phyloP scores from a whole-genome alignment of 768 basidiomycete genomes.

The Leccinum sublutescens region DNA sequence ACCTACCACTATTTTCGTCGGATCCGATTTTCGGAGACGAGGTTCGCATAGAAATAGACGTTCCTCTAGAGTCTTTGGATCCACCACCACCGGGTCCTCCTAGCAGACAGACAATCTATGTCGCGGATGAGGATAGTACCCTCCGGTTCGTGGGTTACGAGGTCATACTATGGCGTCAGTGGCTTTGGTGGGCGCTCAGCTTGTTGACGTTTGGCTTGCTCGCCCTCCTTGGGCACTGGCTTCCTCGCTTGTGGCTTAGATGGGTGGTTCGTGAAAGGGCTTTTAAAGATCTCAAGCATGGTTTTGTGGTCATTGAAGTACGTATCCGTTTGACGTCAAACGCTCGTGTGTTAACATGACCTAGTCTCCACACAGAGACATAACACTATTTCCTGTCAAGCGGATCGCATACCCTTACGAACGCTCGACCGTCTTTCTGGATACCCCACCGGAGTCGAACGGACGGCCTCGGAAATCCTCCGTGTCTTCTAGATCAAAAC shows the following conservation, averaged over 20 bases:
- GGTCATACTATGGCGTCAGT: slow-evolving; percentile 55
- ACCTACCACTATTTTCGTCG: slow-evolving; percentile 64
- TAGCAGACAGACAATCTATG: slow-evolving; percentile 80
- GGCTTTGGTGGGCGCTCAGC: slow-evolving; percentile 71
- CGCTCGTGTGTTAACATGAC: slow-evolving; percentile 22
- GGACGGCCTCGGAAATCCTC: slow-evolving; percentile 20
- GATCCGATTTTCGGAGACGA: slow-evolving; percentile 86
- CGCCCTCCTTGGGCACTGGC: slow-evolving; percentile 87
- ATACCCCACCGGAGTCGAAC: slow-evolving; percentile 31
- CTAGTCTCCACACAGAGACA: slow-evolving; percentile 82
- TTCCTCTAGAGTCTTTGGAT: slow-evolving; percentile 54
- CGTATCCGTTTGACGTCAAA: slow-evolving; percentile 23
- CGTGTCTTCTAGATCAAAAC: slow-evolving; percentile 27
- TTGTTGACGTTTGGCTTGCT: slow-evolving; percentile 68
- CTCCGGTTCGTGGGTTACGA: slow-evolving; percentile 88
- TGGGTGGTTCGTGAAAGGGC: slow-evolving; percentile 83
- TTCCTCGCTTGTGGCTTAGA: slow-evolving; percentile 86
- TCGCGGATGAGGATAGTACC: slow-evolving; percentile 87
- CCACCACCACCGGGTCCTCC: slow-evolving; percentile 81
- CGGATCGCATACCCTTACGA: slow-evolving; percentile 72
- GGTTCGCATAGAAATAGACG: slow-evolving; percentile 79
- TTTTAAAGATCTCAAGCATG: slow-evolving; percentile 67
- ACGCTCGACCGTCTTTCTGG: slow-evolving; percentile 76
- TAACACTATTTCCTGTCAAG: slow-evolving; percentile 71
- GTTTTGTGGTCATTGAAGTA: slow-evolving; percentile 90